Base-by-base conservation (phyloP, 768 basidiomycete species). In the Tubosaeta sp. region DNA sequence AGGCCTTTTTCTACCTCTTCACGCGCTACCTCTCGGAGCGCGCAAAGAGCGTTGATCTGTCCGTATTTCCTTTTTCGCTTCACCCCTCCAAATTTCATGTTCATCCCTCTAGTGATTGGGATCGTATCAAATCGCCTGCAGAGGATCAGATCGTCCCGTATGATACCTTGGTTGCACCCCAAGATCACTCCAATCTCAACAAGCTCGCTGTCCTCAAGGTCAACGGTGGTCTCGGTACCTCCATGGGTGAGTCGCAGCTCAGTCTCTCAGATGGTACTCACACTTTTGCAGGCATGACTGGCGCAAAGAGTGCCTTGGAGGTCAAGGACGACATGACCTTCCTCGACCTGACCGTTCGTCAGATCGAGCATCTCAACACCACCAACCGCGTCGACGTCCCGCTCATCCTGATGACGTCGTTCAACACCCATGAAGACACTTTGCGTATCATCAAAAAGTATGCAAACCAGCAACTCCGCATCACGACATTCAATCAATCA, bases 391-490 rank as follows among this genome's bases (percentile, higher is more conserved):
- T 78, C 65, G 83, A 87, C 69, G 86, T 87, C 46, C 86, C 86
- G 1, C 82, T 87, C 65, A 84, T 87, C 68, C 78, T 87, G 60
- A 87, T 87, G 85, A 87, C 86, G 61, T 86, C 84, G 46, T 87
- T 87, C 75, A 87, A 87, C 73, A 87, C 85, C 8, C 84, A 86
- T 65, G 86, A 87, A 22, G 85, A 87, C 66, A 87, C 85, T 16
- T 75, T 83, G 25, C 80, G 86, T 41, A 83, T 87, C 71, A 86
- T 87, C 65, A 86, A 86, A 68, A 87, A 87, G 70, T 87, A 87
- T 70, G 78, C 79, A 38, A 87, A 87, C 72, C 85, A 87, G 72
- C 86, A 86, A 70, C 76, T 87, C 64, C 79, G 83, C 67, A 83
- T 87, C 60, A 76, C 79, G 48, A 78, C 79, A 13, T 85, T 86